These are phyloP conservation scores for Daldinia childiae DNA, from an alignment of 495 filamentous ascomycete species.

Conservation along the genomic window DNA sequence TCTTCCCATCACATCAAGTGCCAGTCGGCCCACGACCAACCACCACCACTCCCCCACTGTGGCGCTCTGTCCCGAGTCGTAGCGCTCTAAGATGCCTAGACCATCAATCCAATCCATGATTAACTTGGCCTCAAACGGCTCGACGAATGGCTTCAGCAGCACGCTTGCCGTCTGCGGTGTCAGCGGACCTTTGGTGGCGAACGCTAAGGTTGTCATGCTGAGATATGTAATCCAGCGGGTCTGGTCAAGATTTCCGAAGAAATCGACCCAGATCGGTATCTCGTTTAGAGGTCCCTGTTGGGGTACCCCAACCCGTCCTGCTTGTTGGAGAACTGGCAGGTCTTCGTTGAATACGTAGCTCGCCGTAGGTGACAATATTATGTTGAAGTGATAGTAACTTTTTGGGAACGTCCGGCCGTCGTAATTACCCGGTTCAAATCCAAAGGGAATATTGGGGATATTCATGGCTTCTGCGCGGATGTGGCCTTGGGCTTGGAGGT, in stretches of 20 bases:
- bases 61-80: constrained; percentile 55
- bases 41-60: constrained; percentile 76
- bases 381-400: constrained; percentile 65
- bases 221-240: constrained; percentile 73
- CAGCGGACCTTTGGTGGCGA: constrained; percentile 69
- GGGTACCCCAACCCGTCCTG: constrained; percentile 47
- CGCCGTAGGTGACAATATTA: constrained; percentile 66
- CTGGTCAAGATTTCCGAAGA: constrained; percentile 69
- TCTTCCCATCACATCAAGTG: constrained; percentile 14
- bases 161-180: constrained; percentile 60
- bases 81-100: constrained; percentile 56
- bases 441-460: constrained; percentile 73
- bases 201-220: constrained; percentile 63
- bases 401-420: constrained; percentile 76
- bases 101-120: constrained; percentile 71
- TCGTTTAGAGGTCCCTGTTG: constrained; percentile 48
- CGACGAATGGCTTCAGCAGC: constrained; percentile 68
- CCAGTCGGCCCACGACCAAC: constrained; percentile 52
- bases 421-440: constrained; percentile 76
- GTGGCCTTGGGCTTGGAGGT: constrained; percentile 69
- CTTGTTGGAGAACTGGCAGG: constrained; percentile 49
- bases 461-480: constrained; percentile 65
- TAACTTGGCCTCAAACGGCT: constrained; percentile 72
- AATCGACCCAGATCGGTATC: constrained; percentile 82
- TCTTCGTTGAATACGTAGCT: constrained; percentile 70